Conservation (phyloP, 441 rosid species). For the Pelargonium cotyledonis region DNA sequence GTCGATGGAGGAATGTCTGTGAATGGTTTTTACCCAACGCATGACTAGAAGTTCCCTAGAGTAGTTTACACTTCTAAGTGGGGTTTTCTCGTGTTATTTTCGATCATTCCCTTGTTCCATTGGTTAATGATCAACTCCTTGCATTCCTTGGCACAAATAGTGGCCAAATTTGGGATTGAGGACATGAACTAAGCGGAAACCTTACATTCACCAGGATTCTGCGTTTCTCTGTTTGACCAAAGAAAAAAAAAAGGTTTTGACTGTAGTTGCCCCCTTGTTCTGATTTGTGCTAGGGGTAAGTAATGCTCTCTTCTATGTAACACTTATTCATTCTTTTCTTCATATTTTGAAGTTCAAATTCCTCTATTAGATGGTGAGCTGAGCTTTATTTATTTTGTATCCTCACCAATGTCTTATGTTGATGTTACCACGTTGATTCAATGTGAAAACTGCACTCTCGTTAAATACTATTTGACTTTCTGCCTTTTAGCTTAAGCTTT, state of each 20-base stretch:
- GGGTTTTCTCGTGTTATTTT: background rate
- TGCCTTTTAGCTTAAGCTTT: too few relatives aligned
- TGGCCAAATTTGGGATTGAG: background rate
- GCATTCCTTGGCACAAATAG: background rate
- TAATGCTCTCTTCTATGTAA: background rate
- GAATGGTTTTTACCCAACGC: constrained; percentile 36
- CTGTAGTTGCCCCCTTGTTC: background rate
- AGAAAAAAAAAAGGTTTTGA: background rate
- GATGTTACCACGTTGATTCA: too few relatives aligned
- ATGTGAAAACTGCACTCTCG: too few relatives aligned
- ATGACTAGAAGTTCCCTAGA: constrained; percentile 22
- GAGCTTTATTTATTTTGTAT: too few relatives aligned
- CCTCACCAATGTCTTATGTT: too few relatives aligned
- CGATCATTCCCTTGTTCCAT: background rate
- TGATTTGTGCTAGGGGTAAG: background rate
- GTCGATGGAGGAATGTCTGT: constrained; percentile 53
- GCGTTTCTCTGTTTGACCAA: background rate
- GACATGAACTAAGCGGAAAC: background rate
- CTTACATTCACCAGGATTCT: background rate
- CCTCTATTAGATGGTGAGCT: too few relatives aligned
- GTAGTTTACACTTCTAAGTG: background rate
- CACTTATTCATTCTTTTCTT: background rate
- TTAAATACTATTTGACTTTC: too few relatives aligned
- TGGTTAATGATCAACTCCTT: background rate
- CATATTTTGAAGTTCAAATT: too few relatives aligned